Conservation (phyloP, 208 protist genomes). For the Acanthamoeba divionensis region DNA sequence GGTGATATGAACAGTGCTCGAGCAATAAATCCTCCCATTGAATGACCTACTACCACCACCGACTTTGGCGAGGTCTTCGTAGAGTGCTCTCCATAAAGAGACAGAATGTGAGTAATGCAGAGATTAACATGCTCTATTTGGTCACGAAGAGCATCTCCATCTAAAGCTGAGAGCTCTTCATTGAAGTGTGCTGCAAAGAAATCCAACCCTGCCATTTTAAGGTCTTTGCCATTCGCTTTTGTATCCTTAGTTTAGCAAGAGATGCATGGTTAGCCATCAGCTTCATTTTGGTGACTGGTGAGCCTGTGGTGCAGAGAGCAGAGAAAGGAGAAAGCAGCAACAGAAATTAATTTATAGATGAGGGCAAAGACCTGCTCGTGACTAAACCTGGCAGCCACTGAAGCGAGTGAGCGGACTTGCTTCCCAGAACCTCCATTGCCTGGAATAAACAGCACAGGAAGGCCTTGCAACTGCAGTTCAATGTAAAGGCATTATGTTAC, state of each 20-base stretch:
- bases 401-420: slow-evolving; percentile 25
- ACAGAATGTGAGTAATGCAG: slow-evolving; percentile 18
- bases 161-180: slow-evolving; percentile 45
- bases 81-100: not conserved
- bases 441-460: slow-evolving; percentile 49
- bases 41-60: slow-evolving; percentile 41
- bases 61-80: not conserved
- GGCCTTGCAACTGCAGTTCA: not conserved
- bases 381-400: not conserved
- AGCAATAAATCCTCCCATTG: slow-evolving; percentile 39
- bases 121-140: not conserved
- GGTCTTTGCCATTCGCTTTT: too few species aligned
- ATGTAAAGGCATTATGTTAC: not conserved
- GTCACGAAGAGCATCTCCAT: not conserved
- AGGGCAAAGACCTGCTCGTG: too few species aligned
- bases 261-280: not conserved
- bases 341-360: not conserved
- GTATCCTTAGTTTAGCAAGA: too few species aligned
- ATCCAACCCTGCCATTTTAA: slow-evolving; percentile 3
- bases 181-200: slow-evolving; percentile 33
- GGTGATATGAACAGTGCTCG: not conserved
- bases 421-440: not conserved
- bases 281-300: not conserved
- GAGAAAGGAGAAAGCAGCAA: not conserved
- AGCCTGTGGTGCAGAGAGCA: not conserved